Evolutionary conservation across 305 asterid genomes (phyloP), one percentile per base, ranked within the genome.

Genomic region (Solanum hybrid): DNA sequence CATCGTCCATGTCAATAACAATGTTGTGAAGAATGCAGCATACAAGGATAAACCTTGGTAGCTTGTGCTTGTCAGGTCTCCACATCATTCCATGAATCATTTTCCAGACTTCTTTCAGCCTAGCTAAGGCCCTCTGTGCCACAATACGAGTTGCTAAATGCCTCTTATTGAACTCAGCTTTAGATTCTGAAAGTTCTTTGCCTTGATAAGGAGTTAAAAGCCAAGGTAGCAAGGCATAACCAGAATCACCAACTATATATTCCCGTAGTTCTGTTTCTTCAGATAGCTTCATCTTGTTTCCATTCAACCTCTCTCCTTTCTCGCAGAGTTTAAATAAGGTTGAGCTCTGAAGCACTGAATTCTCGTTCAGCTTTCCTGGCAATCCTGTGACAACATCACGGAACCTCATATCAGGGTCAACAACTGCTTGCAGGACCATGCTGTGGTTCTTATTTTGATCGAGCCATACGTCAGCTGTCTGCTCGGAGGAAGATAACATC

Each of bases 11-110:
- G 91, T 97, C 99, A 16, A 96, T 94, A 13, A 94, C 89, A 60
- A 97, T 97, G 81, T 97, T 97, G 88, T 97, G 99, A 85, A 97
- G 96, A 90, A 97, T 95, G 91, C 99, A 97, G 89, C 99, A 96
- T 4, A 93, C 99, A 6, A 94, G 94, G 24, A 97, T 93, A 87
- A 94, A 94, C 91, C 99, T 93, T 4, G 99, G 99, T 38, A 97
- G 89, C 95, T 90, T 97, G 88, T 95, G 96, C 94, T 93, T 95
- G 91, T 97, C 99, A 0, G 99, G 99, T 85, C 98, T 94, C 98
- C 99, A 97, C 99, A 96, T 95, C 1, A 92, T 95, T 66, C 98
- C 98, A 10, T 92, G 93, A 36, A 97, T 94, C 96, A 97, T 95
- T 94, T 90, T 95, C 99, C 99, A 97, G 16, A 89, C 94, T 7